These are phyloP conservation scores for Starmerella riodocensis DNA, from an alignment of 805 yeast species.

Conservation along the genomic window DNA sequence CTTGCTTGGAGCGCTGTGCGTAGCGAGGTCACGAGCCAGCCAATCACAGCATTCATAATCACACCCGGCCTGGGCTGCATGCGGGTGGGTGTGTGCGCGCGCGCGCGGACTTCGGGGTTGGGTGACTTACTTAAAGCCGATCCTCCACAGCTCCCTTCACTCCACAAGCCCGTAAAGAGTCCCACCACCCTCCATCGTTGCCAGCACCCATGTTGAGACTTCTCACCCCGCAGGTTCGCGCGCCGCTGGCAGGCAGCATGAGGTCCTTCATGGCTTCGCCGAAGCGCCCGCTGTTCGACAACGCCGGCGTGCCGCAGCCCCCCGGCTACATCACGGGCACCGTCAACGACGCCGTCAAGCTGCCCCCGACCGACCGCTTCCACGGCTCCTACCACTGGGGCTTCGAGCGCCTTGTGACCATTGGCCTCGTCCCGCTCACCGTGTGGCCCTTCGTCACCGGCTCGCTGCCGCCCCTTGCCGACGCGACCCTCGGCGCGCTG, in stretches of 20 bases:
- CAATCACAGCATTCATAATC: conserved; percentile 5
- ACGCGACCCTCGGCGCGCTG: conserved; percentile 53
- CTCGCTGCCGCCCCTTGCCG: conserved; percentile 52
- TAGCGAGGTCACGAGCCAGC: not conserved
- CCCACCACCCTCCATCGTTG: not conserved
- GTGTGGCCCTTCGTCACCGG: conserved; percentile 69
- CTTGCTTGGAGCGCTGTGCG: not conserved
- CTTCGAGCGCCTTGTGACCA: conserved; percentile 61
- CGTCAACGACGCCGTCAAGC: conserved; percentile 72
- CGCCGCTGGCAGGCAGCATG: conserved; percentile 9
- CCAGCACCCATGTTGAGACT: conserved; percentile 12
- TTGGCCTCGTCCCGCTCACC: conserved; percentile 63
- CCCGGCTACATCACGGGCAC: conserved; percentile 88
- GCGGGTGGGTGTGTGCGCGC: not conserved
- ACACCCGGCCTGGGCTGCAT: not conserved
- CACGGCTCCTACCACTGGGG: conserved; percentile 93
- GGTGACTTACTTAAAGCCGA: not conserved
- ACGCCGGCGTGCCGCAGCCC: conserved; percentile 49
- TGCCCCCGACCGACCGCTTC: conserved; percentile 47
- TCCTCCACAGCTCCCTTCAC: not conserved
- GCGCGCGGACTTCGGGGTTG: not conserved
- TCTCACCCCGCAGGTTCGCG: conserved; percentile 10
- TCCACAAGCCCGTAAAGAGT: not conserved
- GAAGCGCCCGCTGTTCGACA: conserved; percentile 20
- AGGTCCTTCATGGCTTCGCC: conserved; percentile 13